Evolutionary conservation across 257 asterid genomes (phyloP).

Genomic region (Penstemon newberryi): DNA sequence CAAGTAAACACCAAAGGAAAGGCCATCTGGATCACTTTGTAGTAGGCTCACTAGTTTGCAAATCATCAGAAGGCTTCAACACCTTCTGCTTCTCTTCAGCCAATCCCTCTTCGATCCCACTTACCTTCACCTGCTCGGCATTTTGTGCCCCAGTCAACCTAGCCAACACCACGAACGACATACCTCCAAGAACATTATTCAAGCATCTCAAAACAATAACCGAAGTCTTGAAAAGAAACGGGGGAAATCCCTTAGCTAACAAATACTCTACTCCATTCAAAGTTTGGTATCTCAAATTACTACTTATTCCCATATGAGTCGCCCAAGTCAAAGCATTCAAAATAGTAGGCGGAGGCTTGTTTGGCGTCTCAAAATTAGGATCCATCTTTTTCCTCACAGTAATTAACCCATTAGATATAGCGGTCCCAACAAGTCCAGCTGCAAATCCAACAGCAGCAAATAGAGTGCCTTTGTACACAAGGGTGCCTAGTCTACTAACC

Average conservation of each 20-base stretch:
- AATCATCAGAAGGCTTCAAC: constrained; percentile 34
- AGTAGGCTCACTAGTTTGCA: constrained; percentile 32
- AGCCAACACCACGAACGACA: constrained; percentile 81
- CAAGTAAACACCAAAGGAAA: neutral
- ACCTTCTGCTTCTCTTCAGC: constrained; percentile 46
- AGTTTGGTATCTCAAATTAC: constrained; percentile 83
- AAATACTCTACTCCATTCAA: constrained; percentile 76
- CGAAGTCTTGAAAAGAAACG: constrained; percentile 61
- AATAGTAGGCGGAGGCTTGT: constrained; percentile 74
- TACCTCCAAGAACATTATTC: constrained; percentile 83
- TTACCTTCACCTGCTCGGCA: constrained; percentile 43
- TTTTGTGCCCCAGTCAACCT: constrained; percentile 85
- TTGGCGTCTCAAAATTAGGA: constrained; percentile 76
- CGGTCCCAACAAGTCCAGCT: constrained; percentile 87
- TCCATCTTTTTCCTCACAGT: constrained; percentile 82
- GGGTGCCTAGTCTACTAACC: constrained; percentile 63
- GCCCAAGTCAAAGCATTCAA: constrained; percentile 89
- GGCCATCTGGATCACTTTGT: constrained; percentile 33
- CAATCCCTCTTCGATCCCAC: constrained; percentile 36
- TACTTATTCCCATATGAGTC: constrained; percentile 81
- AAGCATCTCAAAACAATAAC: constrained; percentile 77
- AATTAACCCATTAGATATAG: constrained; percentile 76
- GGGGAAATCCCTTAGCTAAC: constrained; percentile 63
- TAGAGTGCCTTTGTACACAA: constrained; percentile 71
- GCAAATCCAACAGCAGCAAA: constrained; percentile 83